Evolutionary conservation across 495 filamentous ascomycete genomes (phyloP).

Genomic region (Penicillium waksmanii): DNA sequence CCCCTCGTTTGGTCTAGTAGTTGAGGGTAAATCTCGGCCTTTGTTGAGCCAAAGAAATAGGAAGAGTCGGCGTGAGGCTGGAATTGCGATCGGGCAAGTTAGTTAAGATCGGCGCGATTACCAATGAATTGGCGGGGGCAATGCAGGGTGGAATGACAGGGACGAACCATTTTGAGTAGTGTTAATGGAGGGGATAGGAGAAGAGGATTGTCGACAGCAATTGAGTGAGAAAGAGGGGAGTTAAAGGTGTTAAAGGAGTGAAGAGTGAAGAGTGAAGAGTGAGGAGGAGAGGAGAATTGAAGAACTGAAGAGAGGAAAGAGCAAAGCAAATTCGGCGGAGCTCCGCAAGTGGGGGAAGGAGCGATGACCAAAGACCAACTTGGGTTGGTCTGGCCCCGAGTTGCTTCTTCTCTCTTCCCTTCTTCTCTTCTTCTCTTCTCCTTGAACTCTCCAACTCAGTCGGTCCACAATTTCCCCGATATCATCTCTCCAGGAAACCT

Average conservation of each 20-base stretch:
- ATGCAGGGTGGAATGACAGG: not conserved
- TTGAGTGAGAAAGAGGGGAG: conserved; percentile 4
- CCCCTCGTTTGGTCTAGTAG: conserved; percentile 71
- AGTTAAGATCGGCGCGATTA: conserved; percentile 4
- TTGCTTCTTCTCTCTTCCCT: not conserved
- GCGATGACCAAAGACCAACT: not conserved
- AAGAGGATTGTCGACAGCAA: not conserved
- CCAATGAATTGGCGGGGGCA: not conserved
- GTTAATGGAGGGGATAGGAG: not conserved
- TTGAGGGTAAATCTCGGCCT: conserved; percentile 76
- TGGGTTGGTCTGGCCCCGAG: not conserved
- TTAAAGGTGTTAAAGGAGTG: not conserved
- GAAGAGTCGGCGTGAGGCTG: conserved; percentile 90
- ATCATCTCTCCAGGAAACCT: not conserved
- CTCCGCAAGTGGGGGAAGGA: not conserved
- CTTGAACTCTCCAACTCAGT: not conserved
- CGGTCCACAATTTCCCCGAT: not conserved
- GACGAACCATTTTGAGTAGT: conserved; percentile 13
- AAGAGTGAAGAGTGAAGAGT: not conserved
- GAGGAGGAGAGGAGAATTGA: too few relatives aligned
- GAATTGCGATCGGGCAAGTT: not conserved
- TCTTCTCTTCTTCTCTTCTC: not conserved
- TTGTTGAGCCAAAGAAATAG: conserved; percentile 70
- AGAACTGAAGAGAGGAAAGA: not conserved
- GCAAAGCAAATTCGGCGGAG: conserved; percentile 1